Conservation (phyloP, 1,284 basidiomycete genomes). For the Microbotryum lychnidis-dioicae region DNA sequence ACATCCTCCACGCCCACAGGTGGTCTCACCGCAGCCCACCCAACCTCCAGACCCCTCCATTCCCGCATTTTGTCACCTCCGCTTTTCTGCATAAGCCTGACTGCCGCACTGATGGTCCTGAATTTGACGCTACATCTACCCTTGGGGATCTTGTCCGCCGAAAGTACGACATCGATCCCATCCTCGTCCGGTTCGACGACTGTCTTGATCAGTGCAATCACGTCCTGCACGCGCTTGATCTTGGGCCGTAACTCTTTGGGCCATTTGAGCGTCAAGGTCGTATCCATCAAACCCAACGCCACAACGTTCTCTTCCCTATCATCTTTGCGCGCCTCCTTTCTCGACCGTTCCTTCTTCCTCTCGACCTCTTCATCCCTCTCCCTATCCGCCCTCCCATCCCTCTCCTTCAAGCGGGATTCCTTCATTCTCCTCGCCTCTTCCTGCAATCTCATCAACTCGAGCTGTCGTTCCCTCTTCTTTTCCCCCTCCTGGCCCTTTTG, state of each 20-base stretch:
- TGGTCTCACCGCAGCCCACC: slow-evolving; percentile 28
- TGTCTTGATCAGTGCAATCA: slow-evolving; percentile 3
- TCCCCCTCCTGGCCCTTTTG: slow-evolving; percentile 16
- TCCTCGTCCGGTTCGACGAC: slow-evolving; percentile 5
- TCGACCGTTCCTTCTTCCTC: neutral
- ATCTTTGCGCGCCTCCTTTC: neutral
- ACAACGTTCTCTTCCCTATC: neutral
- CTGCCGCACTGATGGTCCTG: slow-evolving; percentile 24
- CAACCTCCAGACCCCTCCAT: slow-evolving; percentile 28
- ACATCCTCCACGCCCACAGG: slow-evolving; percentile 11
- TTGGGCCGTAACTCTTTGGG: slow-evolving; percentile 9
- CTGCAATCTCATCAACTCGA: slow-evolving; percentile 30
- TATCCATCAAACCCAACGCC: slow-evolving; percentile 32
- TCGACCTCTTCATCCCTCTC: neutral
- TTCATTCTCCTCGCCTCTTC: slow-evolving; percentile 29
- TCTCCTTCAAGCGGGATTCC: slow-evolving; percentile 4
- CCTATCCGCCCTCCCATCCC: neutral
- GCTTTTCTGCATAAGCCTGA: slow-evolving; percentile 16
- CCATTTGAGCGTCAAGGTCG: slow-evolving; percentile 34
- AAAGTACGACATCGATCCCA: slow-evolving; percentile 30
- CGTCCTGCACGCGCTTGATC: neutral
- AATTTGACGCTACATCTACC: slow-evolving; percentile 27
- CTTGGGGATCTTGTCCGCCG: slow-evolving; percentile 21
- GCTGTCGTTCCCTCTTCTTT: slow-evolving; percentile 4
- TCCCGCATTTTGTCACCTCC: neutral